A percentile compares a stretch with the other conserved stretches of the same genome.
Conservation (phyloP, 164 flowering plant species). For the Tetrastigma voinierianum region DNA sequence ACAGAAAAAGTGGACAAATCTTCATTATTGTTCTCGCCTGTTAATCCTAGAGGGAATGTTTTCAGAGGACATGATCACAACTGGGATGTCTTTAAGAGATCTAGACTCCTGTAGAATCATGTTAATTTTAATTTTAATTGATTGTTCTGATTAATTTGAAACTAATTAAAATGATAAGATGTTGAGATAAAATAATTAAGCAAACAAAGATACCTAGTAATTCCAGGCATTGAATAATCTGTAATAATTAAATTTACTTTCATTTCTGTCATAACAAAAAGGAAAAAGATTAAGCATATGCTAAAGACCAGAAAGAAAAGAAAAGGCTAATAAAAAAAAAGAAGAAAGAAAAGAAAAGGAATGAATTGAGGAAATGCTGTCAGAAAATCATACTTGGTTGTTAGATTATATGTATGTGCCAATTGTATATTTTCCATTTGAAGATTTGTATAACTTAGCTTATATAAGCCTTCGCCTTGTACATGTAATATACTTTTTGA, state of each 20-base stretch:
- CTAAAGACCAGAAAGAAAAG: background rate
- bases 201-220: conserved; percentile 37
- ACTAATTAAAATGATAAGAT: too few species aligned
- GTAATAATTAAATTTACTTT: conserved; percentile 44
- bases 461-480: too few species aligned
- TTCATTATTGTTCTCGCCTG: conserved; percentile 19
- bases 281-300: background rate
- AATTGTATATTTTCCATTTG: too few species aligned
- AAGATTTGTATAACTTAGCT: too few species aligned
- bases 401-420: too few species aligned
- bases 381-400: conserved; percentile 9
- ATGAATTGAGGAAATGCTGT: background rate
- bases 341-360: background rate
- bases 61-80: conserved; percentile 64
- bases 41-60: conserved; percentile 50
- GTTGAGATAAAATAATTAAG: too few species aligned
- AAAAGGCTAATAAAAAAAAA: background rate
- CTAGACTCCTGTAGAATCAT: conserved; percentile 35
- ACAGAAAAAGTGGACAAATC: too few species aligned
- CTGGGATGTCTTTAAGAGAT: conserved; percentile 45
- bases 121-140: background rate
- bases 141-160: background rate
- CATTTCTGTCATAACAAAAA: conserved; percentile 8
- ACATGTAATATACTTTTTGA: too few species aligned
- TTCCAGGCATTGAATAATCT: conserved; percentile 52